phyloP scores from a whole-genome alignment of 2,329 filamentous ascomycete species.

The Dendrostoma leiphaemia region DNA sequence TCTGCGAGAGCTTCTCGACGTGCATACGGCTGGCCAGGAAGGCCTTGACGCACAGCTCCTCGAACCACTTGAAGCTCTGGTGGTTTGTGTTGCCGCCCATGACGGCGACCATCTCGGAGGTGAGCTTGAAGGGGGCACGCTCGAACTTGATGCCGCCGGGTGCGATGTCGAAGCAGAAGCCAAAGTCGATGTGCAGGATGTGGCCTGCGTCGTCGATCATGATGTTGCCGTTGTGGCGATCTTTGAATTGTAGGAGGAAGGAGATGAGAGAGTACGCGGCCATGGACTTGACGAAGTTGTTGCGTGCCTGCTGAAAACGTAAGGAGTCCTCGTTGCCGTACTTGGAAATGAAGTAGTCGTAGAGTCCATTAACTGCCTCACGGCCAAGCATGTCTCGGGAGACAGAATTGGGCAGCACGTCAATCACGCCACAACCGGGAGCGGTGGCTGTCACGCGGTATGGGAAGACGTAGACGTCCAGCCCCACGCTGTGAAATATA shows the following conservation, averaged over 20 bases:
- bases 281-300: constrained; percentile 99
- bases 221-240: constrained; percentile 98
- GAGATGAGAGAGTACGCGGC: constrained; percentile 97
- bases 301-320: constrained; percentile 89
- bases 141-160: constrained; percentile 97
- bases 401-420: constrained; percentile 95
- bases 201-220: constrained; percentile 98
- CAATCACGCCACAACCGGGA: constrained; percentile 95
- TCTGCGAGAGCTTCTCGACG: constrained; percentile 82
- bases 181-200: constrained; percentile 98
- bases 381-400: constrained; percentile 98
- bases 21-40: constrained; percentile 88
- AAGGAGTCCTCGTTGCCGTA: constrained; percentile 96
- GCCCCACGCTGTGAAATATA: constrained; percentile 91
- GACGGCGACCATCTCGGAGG: constrained; percentile 96
- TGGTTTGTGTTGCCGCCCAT: constrained; percentile 87
- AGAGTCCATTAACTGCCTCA: constrained; percentile 95
- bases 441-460: constrained; percentile 97
- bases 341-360: constrained; percentile 97
- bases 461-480: constrained; percentile 96
- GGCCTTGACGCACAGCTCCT: constrained; percentile 92
- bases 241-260: constrained; percentile 97
- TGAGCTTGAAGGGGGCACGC: constrained; percentile 96
- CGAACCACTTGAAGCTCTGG: constrained; percentile 92
- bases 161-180: constrained; percentile 98